Evolutionary conservation across 768 basidiomycete genomes (phyloP), one percentile per base, ranked within the genome.

Genomic region (Pleurotus eryngii): DNA sequence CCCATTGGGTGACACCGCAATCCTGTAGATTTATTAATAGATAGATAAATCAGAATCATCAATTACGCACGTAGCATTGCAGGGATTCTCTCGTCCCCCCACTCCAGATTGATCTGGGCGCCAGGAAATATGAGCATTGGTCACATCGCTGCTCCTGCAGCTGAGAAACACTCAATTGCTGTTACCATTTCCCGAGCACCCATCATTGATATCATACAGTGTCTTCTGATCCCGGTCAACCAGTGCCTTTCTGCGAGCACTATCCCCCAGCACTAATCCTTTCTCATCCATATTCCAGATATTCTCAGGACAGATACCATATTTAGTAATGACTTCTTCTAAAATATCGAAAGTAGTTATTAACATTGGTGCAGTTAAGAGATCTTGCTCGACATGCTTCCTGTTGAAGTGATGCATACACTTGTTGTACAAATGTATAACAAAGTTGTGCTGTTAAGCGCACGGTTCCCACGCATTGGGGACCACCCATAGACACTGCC

Each of bases 111-210:
- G 8, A 61, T 49, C 2, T 37, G 47, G 47, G 5, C n/a, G 5
- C 63, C 59, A 35, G 58, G 22, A 26, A 30, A 55, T 24, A 59
- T 38, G 5, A 56, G 27, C n/a, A 46, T 55, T 11, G 53, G 58
- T 1, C 37, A 26, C 12, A 55, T 27, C 18, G 14, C 27, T 2
- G 51, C 63, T 1, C 76, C 77, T 65, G 74, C 74, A 1, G 76
- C 74, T 48, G 61, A 67, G 6, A 74, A 58, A 63, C 69, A 68
- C 57, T 79, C 75, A 51, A 81, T 69, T 17, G 79, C 63, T 0
- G 75, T 80, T 26, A 79, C 69, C 1, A 78, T 68, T 58, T 79
- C 69, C 0, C 73, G 69, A 26, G 73, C 68, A 8, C 60, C 60
- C 71, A 59, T 65, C 70, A 4, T 62, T 51, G 5, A 67, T 54